Evolutionary conservation across 2,329 filamentous ascomycete genomes (phyloP), one percentile per base, ranked within the genome.

Genomic region (Aspergillus pseudonomiae): DNA sequence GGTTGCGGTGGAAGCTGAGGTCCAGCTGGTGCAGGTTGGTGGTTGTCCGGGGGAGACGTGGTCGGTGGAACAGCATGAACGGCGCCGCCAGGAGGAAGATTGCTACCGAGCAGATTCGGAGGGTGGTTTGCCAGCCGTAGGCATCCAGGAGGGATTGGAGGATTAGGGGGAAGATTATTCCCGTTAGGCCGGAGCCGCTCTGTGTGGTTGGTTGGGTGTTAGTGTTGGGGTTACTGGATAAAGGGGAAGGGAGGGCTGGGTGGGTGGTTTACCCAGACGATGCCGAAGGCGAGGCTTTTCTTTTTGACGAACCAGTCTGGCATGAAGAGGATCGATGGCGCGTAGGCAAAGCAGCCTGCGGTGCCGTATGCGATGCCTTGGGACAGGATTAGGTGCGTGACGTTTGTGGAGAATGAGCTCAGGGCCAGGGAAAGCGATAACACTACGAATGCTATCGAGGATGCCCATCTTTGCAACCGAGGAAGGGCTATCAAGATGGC

Each of bases 291-390:
- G 69, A 73, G 77, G 68, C 81, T 81, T 57, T 77, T 74, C 21
- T 78, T 71, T 67, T 82, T 78, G 10, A 84, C 78, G 71, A 85
- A 85, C 78, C 70, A 88, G 67, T 85, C 81, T 41, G 84, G 80
- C 55, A 85, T 75, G 54, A 80, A 81, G 57, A 81, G 71, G 36
- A 84, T 78, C 2, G 79, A 78, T 0, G 81, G 82, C 24, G 71
- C 83, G 70, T 78, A 87, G 4, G 83, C 73, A 1, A 85, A 74
- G 26, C 80, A 77, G 0, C 84, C 84, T 0, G 84, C 80, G 10
- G 80, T 67, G 0, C 79, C 81, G n/a, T 78, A 81, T 2, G 65
- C 66, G 11, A 74, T 63, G 1, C 73, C 73, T 56, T 74, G 73
- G 0, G 73, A 71, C 2, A 73, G 56, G 14, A 74, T 67, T 11